Conservation (phyloP, 2,329 filamentous ascomycete genomes). For the Fusarium annulatum region DNA sequence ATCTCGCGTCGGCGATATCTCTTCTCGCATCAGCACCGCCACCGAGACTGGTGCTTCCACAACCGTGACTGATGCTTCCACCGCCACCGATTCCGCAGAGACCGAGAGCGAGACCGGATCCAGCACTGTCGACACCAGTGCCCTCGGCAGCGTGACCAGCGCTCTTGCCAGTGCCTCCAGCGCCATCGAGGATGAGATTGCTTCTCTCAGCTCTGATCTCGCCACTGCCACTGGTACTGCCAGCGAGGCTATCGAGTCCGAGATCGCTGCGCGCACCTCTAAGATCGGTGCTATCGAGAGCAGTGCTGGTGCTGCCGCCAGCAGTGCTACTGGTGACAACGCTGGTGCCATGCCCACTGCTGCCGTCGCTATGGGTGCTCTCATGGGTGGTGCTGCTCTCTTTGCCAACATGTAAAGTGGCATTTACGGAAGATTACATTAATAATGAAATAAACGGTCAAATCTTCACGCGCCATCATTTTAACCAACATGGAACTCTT, state of each 20-base stretch:
- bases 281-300: conserved; percentile 13
- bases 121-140: conserved; percentile 32
- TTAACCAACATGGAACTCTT: background rate
- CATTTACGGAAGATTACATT: background rate
- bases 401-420: conserved; percentile 57
- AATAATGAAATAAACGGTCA: conserved; percentile 22
- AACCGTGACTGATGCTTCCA: conserved; percentile 15
- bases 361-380: conserved; percentile 58
- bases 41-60: conserved; percentile 18
- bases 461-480: background rate
- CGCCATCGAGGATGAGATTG: conserved; percentile 19
- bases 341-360: conserved; percentile 54
- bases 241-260: conserved; percentile 27
- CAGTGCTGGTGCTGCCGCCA: conserved; percentile 20
- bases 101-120: conserved; percentile 25
- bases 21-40: conserved; percentile 19
- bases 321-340: conserved; percentile 37
- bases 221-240: conserved; percentile 39
- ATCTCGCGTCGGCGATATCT: conserved; percentile 19
- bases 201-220: conserved; percentile 44
- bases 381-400: conserved; percentile 60
- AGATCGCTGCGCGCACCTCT: conserved; percentile 33
- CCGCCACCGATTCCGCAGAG: conserved; percentile 29
- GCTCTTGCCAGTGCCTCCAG: conserved; percentile 34
- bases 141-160: conserved; percentile 18